Percentiles rank a stretch among this genome's conserved stretches.
Evolutionary conservation across 2,329 filamentous ascomycete species (phyloP).

Genomic region (Myriosclerotinia scirpicola): DNA sequence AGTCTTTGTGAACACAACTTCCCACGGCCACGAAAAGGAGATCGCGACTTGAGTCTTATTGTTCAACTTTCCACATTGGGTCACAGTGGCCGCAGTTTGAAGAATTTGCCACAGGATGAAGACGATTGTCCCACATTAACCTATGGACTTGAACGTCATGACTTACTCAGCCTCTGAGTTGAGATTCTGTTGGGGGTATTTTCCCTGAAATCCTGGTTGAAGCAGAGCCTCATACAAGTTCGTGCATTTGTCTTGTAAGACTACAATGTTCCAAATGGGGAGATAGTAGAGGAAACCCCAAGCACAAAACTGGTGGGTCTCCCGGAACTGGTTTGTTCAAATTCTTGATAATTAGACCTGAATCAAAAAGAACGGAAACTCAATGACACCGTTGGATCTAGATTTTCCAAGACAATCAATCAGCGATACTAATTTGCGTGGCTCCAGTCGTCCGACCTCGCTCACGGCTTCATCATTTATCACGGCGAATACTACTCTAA

Average conservation of each 20-base stretch:
- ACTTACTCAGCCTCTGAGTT: background rate
- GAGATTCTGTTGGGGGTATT: background rate
- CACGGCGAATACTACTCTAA: background rate
- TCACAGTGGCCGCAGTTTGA: background rate
- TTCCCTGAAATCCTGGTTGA: background rate
- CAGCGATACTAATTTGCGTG: background rate
- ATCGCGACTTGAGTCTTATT: background rate
- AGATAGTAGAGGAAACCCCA: background rate
- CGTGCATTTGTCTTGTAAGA: background rate
- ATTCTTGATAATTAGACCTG: background rate
- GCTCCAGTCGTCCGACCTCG: constrained; percentile 10
- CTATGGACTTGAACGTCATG: background rate
- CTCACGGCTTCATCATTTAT: background rate
- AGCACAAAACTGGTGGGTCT: background rate
- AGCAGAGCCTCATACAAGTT: background rate
- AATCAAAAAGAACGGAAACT: background rate
- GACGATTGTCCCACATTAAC: background rate
- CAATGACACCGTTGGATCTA: background rate
- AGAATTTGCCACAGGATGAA: background rate
- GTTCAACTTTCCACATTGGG: background rate
- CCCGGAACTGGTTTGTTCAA: background rate
- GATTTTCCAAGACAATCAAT: background rate
- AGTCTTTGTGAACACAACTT: background rate
- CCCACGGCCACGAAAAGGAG: background rate
- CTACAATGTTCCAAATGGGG: background rate